These are phyloP conservation scores for Helenozyma baotianmanensis DNA, from an alignment of 805 yeast genomes.

Conservation along the genomic window DNA sequence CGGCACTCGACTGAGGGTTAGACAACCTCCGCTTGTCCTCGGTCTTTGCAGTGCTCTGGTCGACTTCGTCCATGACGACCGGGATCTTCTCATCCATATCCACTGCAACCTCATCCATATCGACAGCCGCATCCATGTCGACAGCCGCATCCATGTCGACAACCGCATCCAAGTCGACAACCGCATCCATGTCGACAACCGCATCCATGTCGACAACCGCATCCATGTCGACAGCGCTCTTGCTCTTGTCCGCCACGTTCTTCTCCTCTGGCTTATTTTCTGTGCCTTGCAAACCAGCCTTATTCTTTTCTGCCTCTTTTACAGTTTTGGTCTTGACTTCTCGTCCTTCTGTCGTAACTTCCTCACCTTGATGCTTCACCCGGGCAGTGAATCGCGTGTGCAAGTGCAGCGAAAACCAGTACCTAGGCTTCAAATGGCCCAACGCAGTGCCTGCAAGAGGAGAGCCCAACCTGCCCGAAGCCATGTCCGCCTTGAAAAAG, in stretches of 20 bases:
- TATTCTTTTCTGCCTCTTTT: conserved; percentile 2
- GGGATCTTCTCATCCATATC: conserved; percentile 16
- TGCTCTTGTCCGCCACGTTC: background rate
- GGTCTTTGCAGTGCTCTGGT: background rate
- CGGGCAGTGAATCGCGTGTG: conserved; percentile 70
- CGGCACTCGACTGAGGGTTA: no score
- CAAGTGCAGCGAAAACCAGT: conserved; percentile 89
- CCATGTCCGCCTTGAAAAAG: conserved; percentile 62
- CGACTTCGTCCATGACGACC: conserved; percentile 1
- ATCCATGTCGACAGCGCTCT: background rate
- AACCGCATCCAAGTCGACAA: no score
- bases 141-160: conserved; percentile 15
- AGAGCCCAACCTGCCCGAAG: conserved; percentile 61
- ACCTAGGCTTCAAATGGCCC: conserved; percentile 49
- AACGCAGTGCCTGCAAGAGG: conserved; percentile 60
- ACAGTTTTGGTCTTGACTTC: background rate
- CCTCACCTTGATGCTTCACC: conserved; percentile 34
- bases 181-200: background rate
- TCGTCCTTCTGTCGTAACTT: conserved; percentile 11
- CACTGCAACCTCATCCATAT: conserved; percentile 16
- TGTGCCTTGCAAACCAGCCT: conserved; percentile 6
- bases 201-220: no score
- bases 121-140: conserved; percentile 3
- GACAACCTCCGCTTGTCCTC: background rate
- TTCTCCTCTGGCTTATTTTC: conserved; percentile 2